Evolutionary conservation across 768 basidiomycete genomes (phyloP).

Genomic region (Leccinum aurantiacum): DNA sequence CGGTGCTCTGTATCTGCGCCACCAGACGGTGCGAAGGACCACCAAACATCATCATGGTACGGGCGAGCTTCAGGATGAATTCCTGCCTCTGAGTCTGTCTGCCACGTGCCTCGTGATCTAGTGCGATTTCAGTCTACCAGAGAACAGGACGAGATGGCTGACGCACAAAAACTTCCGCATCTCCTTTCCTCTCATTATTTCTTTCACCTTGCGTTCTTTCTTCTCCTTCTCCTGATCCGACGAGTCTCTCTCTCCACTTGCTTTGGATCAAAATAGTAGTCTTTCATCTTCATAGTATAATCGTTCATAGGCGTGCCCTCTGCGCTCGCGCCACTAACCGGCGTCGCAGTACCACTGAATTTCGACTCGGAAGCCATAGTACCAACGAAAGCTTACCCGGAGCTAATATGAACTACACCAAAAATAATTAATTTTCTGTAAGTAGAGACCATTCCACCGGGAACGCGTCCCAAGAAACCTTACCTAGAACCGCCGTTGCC

Average conservation of each 20-base stretch:
- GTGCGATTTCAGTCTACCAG: background rate
- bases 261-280: slow-evolving; percentile 33
- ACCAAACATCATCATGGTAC: slow-evolving; percentile 90
- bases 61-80: slow-evolving; percentile 80
- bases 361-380: too few relatives aligned
- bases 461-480: too few relatives aligned
- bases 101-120: slow-evolving; percentile 85
- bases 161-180: slow-evolving; percentile 70
- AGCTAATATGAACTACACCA: too few relatives aligned
- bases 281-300: slow-evolving; percentile 22
- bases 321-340: slow-evolving; percentile 11
- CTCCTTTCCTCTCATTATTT: slow-evolving; percentile 33
- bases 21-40: slow-evolving; percentile 81
- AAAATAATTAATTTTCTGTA: too few relatives aligned
- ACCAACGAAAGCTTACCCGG: too few relatives aligned
- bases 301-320: slow-evolving; percentile 21
- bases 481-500: too few relatives aligned
- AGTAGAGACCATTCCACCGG: too few relatives aligned
- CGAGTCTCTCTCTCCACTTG: slow-evolving; percentile 28
- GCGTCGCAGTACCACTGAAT: slow-evolving; percentile 13
- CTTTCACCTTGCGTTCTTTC: slow-evolving; percentile 39
- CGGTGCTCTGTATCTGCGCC: slow-evolving; percentile 78
- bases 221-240: slow-evolving; percentile 22
- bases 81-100: slow-evolving; percentile 78
- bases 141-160: background rate